These are phyloP conservation scores for Fusarium duplospermum DNA, from an alignment of 2,329 filamentous ascomycete genomes.

Conservation along the genomic window DNA sequence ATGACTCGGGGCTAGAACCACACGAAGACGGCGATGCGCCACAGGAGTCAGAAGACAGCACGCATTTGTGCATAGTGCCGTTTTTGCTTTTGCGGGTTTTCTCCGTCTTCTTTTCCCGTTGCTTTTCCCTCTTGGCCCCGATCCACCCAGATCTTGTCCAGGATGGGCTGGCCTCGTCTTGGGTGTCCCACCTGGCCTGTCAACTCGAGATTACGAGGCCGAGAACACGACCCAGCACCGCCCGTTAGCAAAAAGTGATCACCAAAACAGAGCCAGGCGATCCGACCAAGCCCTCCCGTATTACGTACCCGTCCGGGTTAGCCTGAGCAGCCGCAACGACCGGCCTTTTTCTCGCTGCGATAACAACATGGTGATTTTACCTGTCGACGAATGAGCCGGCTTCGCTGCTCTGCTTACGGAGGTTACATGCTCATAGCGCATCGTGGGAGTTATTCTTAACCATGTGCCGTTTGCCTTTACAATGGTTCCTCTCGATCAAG, in stretches of 20 bases:
- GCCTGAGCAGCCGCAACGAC: background rate
- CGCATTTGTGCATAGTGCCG: constrained; percentile 8
- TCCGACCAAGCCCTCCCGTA: constrained; percentile 20
- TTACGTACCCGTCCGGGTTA: constrained; percentile 32
- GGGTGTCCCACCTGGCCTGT: constrained; percentile 18
- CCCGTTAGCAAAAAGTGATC: constrained; percentile 19
- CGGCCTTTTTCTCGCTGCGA: constrained; percentile 13
- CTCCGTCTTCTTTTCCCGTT: constrained; percentile 10
- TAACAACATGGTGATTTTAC: constrained; percentile 22
- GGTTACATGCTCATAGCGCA: background rate
- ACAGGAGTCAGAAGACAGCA: constrained; percentile 20
- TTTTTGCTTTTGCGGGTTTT: constrained; percentile 23
- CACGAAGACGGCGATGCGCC: constrained; percentile 30
- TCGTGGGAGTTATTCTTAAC: background rate
- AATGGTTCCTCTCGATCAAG: background rate
- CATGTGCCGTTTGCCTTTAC: constrained; percentile 11
- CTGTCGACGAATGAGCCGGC: constrained; percentile 26
- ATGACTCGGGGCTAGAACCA: constrained; percentile 33
- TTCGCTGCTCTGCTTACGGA: constrained; percentile 7
- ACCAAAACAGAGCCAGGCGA: constrained; percentile 12
- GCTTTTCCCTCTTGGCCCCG: constrained; percentile 21
- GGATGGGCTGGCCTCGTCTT: constrained; percentile 26
- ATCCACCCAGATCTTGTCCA: constrained; percentile 39
- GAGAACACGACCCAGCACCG: constrained; percentile 23
- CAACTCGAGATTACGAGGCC: constrained; percentile 32